Conservation (phyloP, 768 basidiomycete species). For the Leccinum longicurvipes region DNA sequence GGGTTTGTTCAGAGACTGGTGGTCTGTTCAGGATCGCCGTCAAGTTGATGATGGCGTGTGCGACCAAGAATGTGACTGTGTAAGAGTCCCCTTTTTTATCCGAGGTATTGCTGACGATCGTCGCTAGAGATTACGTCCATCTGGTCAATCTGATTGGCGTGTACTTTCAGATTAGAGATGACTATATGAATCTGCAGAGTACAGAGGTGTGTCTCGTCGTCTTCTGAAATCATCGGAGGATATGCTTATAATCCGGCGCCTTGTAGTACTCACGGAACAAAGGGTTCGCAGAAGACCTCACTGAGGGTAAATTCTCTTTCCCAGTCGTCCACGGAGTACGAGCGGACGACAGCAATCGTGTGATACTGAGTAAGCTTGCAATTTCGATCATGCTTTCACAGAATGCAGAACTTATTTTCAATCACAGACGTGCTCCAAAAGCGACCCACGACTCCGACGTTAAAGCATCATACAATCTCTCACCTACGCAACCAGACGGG, state of each 20-base stretch:
- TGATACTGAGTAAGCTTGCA: conserved; percentile 69
- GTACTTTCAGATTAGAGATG: conserved; percentile 96
- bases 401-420: background rate
- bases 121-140: conserved; percentile 78
- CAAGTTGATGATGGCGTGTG: conserved; percentile 95
- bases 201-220: conserved; percentile 53
- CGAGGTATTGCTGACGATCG: background rate
- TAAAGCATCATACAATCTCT: conserved; percentile 77
- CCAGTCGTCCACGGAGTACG: conserved; percentile 78
- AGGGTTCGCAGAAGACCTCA: conserved; percentile 70
- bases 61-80: conserved; percentile 59
- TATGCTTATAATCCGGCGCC: background rate
- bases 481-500: conserved; percentile 73
- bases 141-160: conserved; percentile 92
- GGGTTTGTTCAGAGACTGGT: conserved; percentile 73
- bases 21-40: conserved; percentile 89
- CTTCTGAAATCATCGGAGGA: background rate
- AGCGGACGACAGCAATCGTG: conserved; percentile 71
- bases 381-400: background rate
- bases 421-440: conserved; percentile 84
- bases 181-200: conserved; percentile 93
- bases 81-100: conserved; percentile 30
- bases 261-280: conserved; percentile 61
- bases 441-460: conserved; percentile 77
- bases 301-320: conserved; percentile 81